Base-by-base conservation (phyloP, 768 basidiomycete species). In the Agaricus sinodeliciosus region DNA sequence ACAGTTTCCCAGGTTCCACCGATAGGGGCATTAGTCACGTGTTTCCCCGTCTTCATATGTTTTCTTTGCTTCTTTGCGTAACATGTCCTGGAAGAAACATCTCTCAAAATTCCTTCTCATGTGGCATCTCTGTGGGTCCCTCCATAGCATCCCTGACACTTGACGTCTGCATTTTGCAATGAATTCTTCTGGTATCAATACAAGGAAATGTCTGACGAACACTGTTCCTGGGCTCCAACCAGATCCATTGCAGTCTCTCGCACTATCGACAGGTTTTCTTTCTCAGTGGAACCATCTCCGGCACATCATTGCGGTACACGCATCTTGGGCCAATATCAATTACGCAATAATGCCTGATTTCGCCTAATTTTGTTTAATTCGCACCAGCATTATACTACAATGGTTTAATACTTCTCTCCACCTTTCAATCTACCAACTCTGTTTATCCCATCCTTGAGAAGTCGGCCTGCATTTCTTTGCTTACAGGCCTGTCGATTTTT, bases 1-100 rank as follows among this genome's bases (percentile, higher is more conserved):
- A 2, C 45, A 37, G 43, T 51, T 51, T 51, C 50, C 50, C 50
- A 51, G 50, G 43, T 51, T 43, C 19, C 34, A 43, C 31, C 43
- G 51, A 53, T 53, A 53, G 51, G 51, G 51, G 51, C 44, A 22
- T 19, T 5, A 19, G 18, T 46, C 44, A 46, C 44, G 44, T 46
- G 44, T 9, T 16, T 0, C 6, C 25, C 18, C 31, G 31, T 11
- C 11, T 11, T 7, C 7, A 41, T 22, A 15, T 37, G 18, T 25
- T 28, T 42, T 37, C 12, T 25, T 34, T 4, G 35, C 19, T 7
- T 31, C 31, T n/a, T 47, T 35, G 16, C 28, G 18, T 36, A 18
- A n/a, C 46, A 9, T 22, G 19, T 22, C 31, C 19, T 36, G 31
- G 31, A 31, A 22, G 22, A 22, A 22, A 22, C 22, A 22, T 22